Conservation (phyloP, 257 asterid species). For the Datura wrightii region DNA sequence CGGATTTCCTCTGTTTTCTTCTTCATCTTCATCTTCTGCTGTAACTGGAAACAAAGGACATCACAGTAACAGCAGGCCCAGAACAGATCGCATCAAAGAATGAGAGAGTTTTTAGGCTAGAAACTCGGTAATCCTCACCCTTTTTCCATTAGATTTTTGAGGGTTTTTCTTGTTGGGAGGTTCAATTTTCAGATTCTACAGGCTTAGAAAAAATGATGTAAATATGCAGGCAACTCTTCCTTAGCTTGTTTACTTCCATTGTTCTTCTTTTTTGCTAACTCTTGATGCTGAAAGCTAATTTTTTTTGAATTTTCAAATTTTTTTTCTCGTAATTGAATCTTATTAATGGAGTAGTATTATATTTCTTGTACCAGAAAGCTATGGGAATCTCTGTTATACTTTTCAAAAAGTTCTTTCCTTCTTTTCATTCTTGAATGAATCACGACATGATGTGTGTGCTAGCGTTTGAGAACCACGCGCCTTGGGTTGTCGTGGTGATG, state of each 20-base stretch:
- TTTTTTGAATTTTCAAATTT: slow-evolving; percentile 35
- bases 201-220: slow-evolving; percentile 39
- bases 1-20: slow-evolving; percentile 75
- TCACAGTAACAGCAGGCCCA: slow-evolving; percentile 45
- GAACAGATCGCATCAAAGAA: slow-evolving; percentile 61
- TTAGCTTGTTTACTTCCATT: slow-evolving; percentile 30
- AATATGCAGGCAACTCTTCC: slow-evolving; percentile 37
- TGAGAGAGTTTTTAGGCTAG: slow-evolving; percentile 30
- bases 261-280: slow-evolving; percentile 40
- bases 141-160: slow-evolving; percentile 41
- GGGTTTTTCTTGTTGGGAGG: slow-evolving; percentile 36
- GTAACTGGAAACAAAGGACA: slow-evolving; percentile 46
- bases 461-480: slow-evolving; percentile 30
- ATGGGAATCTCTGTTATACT: slow-evolving; percentile 49
- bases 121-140: slow-evolving; percentile 32
- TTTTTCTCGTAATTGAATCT: slow-evolving; percentile 25
- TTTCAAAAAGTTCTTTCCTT: slow-evolving; percentile 45
- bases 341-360: slow-evolving; percentile 3
- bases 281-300: slow-evolving; percentile 38
- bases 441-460: background rate
- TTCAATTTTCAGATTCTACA: slow-evolving; percentile 9
- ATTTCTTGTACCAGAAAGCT: slow-evolving; percentile 45
- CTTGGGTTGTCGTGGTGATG: slow-evolving; percentile 29
- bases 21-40: slow-evolving; percentile 36
- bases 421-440: slow-evolving; percentile 46